A percentile compares a stretch with the other conserved stretches of the same genome.
These are phyloP conservation scores for Pyricularia pennisetigena DNA, from an alignment of 2,329 filamentous ascomycete species.

Conservation along the genomic window DNA sequence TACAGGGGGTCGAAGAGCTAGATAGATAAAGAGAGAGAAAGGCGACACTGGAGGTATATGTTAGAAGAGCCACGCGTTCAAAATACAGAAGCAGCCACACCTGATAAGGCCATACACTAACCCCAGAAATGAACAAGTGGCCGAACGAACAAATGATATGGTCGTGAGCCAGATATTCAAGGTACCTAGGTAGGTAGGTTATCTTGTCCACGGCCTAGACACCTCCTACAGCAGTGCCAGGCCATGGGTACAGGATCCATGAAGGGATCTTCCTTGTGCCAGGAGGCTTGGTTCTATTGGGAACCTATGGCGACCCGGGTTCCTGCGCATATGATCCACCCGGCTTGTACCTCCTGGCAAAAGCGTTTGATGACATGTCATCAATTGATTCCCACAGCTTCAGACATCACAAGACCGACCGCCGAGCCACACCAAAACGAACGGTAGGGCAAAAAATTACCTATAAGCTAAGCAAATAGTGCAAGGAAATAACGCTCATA, in stretches of 20 bases:
- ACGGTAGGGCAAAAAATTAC: not conserved
- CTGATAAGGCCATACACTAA: not conserved
- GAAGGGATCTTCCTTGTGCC: not conserved
- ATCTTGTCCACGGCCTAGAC: too few relatives aligned
- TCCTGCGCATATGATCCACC: constrained; percentile 21
- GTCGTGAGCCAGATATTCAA: not conserved
- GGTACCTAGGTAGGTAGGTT: too few relatives aligned
- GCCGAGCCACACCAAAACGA: not conserved
- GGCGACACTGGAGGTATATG: too few relatives aligned
- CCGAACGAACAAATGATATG: not conserved
- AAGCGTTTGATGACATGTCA: constrained; percentile 10
- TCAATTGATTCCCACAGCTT: not conserved
- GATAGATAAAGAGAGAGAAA: not conserved
- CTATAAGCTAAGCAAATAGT: not conserved
- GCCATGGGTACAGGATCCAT: not conserved
- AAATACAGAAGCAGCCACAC: not conserved
- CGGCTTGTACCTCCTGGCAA: not conserved
- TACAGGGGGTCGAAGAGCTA: too few relatives aligned
- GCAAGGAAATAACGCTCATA: not conserved
- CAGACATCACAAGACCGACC: constrained; percentile 3
- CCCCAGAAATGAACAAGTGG: not conserved
- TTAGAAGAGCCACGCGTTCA: not conserved
- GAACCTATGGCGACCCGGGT: constrained; percentile 15
- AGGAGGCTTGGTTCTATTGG: not conserved
- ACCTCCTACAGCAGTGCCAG: too few relatives aligned